Evolutionary conservation across 2,329 filamentous ascomycete species (phyloP).

Genomic region (Stachybotrys elegans): DNA sequence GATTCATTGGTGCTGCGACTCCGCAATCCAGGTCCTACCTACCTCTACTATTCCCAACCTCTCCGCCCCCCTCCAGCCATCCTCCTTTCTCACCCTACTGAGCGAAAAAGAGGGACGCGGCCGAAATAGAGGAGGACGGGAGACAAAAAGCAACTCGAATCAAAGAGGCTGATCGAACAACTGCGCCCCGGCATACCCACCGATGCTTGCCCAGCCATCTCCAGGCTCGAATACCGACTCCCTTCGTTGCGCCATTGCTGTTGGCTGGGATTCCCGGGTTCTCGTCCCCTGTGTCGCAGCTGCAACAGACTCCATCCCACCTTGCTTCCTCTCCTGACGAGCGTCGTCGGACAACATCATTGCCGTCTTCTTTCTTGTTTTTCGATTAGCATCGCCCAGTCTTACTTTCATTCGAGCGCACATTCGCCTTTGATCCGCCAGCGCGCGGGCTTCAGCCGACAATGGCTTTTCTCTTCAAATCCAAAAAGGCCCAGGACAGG

Average conservation of each 20-base stretch:
- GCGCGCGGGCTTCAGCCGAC: constrained; percentile 36
- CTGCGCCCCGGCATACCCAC: constrained; percentile 21
- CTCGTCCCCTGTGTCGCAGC: too few species aligned
- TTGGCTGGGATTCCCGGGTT: constrained; percentile 17
- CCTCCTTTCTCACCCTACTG: neutral
- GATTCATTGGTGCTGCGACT: neutral
- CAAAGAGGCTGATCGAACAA: constrained; percentile 26
- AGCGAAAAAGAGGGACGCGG: neutral
- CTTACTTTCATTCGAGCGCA: too few species aligned
- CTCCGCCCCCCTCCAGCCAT: neutral
- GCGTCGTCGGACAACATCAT: constrained; percentile 2
- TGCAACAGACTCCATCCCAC: constrained; percentile 8
- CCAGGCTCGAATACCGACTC: constrained; percentile 28
- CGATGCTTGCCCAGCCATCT: constrained; percentile 42
- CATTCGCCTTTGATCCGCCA: constrained; percentile 21
- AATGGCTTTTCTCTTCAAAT: constrained; percentile 82
- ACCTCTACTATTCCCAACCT: neutral
- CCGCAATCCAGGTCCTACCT: neutral
- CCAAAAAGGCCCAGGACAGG: constrained; percentile 70
- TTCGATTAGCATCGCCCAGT: too few species aligned
- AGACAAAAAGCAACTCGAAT: constrained; percentile 31
- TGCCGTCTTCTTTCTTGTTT: constrained; percentile 5
- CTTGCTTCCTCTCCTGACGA: constrained; percentile 15
- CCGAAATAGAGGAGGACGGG: constrained; percentile 1
- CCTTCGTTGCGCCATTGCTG: constrained; percentile 22